Evolutionary conservation across 139 green algal genomes (phyloP).

Genomic region (Volvox reticuliferus): DNA sequence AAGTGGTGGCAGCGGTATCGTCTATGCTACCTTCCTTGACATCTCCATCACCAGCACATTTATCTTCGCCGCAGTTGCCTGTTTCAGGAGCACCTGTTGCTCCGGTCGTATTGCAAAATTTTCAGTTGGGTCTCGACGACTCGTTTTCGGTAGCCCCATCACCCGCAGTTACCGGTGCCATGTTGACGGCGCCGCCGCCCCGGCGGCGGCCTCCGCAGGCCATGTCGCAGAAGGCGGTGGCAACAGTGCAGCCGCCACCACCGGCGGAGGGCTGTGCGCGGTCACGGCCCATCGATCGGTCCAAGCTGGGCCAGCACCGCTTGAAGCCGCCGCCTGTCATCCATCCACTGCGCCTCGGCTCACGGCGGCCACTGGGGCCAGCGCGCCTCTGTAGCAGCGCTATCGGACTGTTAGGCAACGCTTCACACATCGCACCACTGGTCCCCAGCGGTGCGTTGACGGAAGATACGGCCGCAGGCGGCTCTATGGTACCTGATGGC

Average conservation of each 20-base stretch:
- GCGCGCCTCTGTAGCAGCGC: neutral
- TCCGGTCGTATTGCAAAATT: no score
- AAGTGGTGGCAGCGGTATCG: no score
- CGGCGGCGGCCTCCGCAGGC: neutral
- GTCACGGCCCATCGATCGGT: neutral
- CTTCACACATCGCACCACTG: neutral
- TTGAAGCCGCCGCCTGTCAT: slow-evolving; percentile 23
- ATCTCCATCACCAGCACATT: no score
- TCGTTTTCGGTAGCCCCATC: no score
- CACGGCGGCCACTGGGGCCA: neutral
- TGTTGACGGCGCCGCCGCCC: neutral
- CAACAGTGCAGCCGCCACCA: neutral
- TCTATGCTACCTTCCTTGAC: no score
- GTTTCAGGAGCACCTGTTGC: no score
- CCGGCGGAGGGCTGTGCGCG: slow-evolving; percentile 1
- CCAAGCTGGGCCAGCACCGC: slow-evolving; percentile 13
- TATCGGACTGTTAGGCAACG: neutral
- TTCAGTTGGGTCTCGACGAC: no score
- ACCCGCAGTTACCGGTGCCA: no score
- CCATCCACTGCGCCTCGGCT: neutral
- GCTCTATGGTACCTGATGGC: neutral
- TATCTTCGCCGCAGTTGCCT: neutral
- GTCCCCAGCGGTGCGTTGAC: neutral
- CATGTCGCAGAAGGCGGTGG: neutral
- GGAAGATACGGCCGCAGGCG: neutral